These are phyloP conservation scores for Lasiosphaeriaceae sp. DNA, from an alignment of 495 filamentous ascomycete genomes.

Conservation along the genomic window DNA sequence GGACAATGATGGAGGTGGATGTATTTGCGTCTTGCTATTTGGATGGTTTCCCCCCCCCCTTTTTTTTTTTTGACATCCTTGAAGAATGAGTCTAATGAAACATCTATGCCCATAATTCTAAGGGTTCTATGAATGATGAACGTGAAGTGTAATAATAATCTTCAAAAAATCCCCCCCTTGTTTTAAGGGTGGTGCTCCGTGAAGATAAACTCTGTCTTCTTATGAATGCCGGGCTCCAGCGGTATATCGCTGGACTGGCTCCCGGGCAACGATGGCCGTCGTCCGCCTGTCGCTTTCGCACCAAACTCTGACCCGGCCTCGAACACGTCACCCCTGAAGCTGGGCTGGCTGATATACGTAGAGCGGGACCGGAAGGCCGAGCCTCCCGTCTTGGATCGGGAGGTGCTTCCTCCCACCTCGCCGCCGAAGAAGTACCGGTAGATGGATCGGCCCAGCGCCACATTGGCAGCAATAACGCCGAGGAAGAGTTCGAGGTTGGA, in stretches of 20 bases:
- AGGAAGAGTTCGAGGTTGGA: conserved; percentile 25
- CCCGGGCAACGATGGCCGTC: neutral
- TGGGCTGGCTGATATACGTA: neutral
- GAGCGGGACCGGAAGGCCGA: neutral
- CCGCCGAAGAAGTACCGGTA: conserved; percentile 22
- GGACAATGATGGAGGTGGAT: no score
- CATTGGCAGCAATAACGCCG: conserved; percentile 26
- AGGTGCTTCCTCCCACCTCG: no score
- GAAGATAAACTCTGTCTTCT: neutral
- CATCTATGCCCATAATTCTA: no score
- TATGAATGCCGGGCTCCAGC: neutral
- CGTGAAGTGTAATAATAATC: no score
- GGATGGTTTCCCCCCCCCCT: no score
- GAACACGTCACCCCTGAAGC: neutral
- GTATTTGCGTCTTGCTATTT: no score
- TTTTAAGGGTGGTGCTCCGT: neutral
- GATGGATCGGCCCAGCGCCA: conserved; percentile 18
- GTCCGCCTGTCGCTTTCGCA: neutral
- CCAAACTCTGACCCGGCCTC: neutral
- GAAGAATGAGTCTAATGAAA: no score
- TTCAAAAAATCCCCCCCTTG: no score
- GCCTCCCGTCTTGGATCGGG: neutral
- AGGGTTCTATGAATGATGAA: no score
- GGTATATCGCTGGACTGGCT: neutral
- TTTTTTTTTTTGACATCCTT: no score